These are phyloP conservation scores for Obelidium mucronatum DNA, from an alignment of 192 early-diverging fungal genomes.

Conservation along the genomic window DNA sequence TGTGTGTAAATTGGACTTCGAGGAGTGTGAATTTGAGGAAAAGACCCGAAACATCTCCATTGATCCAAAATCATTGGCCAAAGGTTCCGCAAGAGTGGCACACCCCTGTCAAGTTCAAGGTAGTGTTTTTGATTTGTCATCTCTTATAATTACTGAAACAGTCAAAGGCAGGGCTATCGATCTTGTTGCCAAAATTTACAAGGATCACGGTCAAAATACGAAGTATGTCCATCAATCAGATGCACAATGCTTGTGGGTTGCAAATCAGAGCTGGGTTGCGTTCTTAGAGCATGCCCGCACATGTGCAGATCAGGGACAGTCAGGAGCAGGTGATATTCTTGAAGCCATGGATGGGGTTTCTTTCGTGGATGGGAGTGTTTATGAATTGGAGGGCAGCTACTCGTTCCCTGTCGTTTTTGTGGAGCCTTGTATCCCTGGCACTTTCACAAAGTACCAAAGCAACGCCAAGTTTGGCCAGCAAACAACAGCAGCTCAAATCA, in stretches of 20 bases:
- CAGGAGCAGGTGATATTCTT: background rate
- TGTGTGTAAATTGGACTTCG: background rate
- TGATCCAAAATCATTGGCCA: background rate
- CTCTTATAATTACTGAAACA: background rate
- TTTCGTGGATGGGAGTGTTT: background rate
- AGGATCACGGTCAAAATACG: background rate
- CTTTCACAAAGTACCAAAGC: background rate
- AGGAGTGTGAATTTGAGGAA: background rate
- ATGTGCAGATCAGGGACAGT: background rate
- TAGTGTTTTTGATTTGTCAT: too few species aligned
- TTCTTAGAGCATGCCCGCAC: too few species aligned
- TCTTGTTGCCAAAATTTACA: background rate
- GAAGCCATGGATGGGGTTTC: background rate
- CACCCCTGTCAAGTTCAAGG: background rate
- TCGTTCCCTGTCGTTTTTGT: background rate
- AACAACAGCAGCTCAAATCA: background rate
- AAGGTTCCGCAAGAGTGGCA: background rate
- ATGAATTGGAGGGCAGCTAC: background rate
- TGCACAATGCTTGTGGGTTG: background rate
- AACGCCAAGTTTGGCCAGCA: background rate
- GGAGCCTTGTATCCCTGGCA: background rate
- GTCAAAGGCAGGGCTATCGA: background rate
- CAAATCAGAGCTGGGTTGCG: background rate
- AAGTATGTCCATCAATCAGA: background rate
- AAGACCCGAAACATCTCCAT: too few species aligned